A percentile compares a stretch with the other conserved stretches of the same genome.
Conservation (phyloP, 2,329 filamentous ascomycete genomes). For the Microcyclospora pomicola region DNA sequence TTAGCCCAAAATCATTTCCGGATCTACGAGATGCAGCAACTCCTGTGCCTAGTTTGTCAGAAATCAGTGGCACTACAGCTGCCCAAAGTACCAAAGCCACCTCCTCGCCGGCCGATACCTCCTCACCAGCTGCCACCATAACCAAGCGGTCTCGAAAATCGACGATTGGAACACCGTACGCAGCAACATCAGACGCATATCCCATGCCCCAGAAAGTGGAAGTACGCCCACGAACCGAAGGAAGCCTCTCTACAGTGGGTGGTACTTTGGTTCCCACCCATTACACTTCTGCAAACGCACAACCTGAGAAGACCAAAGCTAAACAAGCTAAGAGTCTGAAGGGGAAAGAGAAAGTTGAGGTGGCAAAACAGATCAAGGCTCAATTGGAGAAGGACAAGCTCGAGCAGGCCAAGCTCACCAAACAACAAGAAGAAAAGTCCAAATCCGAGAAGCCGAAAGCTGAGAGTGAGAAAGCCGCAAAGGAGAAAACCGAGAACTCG, state of each 20-base stretch:
- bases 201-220: conserved; percentile 21
- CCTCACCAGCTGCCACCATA: conserved; percentile 5
- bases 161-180: conserved; percentile 21
- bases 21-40: neutral
- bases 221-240: conserved; percentile 18
- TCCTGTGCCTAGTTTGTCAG: neutral
- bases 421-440: no score
- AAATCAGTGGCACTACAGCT: conserved; percentile 8
- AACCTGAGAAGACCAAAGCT: neutral
- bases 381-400: conserved; percentile 17
- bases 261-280: conserved; percentile 23
- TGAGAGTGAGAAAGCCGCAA: neutral
- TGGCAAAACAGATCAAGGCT: neutral
- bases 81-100: neutral
- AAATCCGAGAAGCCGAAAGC: neutral
- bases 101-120: neutral
- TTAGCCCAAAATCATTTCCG: neutral
- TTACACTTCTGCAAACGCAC: conserved; percentile 10
- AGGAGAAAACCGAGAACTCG: neutral
- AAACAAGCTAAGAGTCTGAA: conserved; percentile 4
- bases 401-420: conserved; percentile 25
- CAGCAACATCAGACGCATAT: conserved; percentile 16
- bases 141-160: conserved; percentile 5
- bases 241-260: conserved; percentile 17
- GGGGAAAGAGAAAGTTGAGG: no score